Base-by-base conservation (phyloP, 805 yeast species). In the Ascoidea asiatica region DNA sequence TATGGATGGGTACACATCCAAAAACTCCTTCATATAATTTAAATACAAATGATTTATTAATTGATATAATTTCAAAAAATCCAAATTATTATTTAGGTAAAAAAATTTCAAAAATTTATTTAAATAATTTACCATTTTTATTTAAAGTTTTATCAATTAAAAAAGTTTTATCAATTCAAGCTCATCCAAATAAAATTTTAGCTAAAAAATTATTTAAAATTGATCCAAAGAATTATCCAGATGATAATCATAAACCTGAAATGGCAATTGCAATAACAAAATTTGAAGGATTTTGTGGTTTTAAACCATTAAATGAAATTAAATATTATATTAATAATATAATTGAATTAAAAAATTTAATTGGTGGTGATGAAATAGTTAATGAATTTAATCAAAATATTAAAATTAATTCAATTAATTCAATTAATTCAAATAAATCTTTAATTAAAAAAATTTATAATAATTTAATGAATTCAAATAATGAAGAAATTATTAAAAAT, bases 1-100 rank as follows among this genome's bases (percentile, higher is more conserved):
- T 92, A 53, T 92, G 98, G 98, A 92, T 92, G 98, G 98, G 98
- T 37, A 88, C 97, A 21, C 98, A 92, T 60, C 90, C 95, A 44
- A 83, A 83, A 40, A 88, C 83, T 11, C 96, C 97, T 22, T 81
- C 95, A 18, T 64, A 63, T 41, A 72, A 75, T 42, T 70, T 72
- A 21, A 73, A 65, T 21, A 62, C 67, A 18, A 80, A 80, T 29
- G 65, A 72, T 52, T 70, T 77, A 19, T 70, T 92, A 59, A 70
- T 88, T 48, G 83, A 84, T 18, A 59, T 85, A 36, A 75, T 90
- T 45, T 62, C 67, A n/a, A 60, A 64, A 5, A 59, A 76, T 50
- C 88, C 95, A 15, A 66, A 68, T 40, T 58, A 65, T 39, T 69
- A 70, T 46, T 70, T 92, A 49, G 88, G 89, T 50, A 56, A 65